Evolutionary conservation across 106 monocot genomes (phyloP), one percentile per base, ranked within the genome.

Genomic region (Dioscorea zingiberensis): DNA sequence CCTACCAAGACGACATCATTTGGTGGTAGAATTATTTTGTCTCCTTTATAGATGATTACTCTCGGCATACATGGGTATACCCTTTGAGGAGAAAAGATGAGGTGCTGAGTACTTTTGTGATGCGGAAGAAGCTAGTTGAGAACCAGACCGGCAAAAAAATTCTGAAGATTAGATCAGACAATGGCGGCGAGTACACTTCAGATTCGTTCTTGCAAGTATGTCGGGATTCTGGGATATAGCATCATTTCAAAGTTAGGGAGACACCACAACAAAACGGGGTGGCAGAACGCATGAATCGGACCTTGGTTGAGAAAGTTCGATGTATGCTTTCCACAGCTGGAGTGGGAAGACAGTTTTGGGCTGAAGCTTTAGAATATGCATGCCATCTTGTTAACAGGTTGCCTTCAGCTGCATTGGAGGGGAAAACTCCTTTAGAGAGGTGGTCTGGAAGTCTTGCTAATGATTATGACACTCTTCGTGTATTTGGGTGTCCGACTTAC

Each of bases 191-290:
- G 65, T 66, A 24, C 14, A 25, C 22, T 2, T 66, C 26, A 27
- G 28, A 47, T 51, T 13, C 48, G 11, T 66, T 66, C 7, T 48
- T 48, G 18, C 4, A 27, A 29, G 22, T 66, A 23, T 51, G 65
- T 51, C 22, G 49, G 25, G 51, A 66, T 48, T 25, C 48, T 10
- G 48, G 53, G 2, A 66, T 66, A 1, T 48, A 27, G 6, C 48
- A 26, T 27, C 65, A 66, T 18, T 22, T 49, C 27, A 54, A 15
- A 5, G n/a, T 29, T 3, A 28, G 5, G 12, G 29, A 19, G n/a
- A 66, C 66, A 26, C 51, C 27, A 2, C 66, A 66, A 66, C 51
- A 66, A n/a, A 66, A 27, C n/a, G 53, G 29, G 17, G 28, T 54
- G 15, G 27, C 28, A 19, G 48, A 70, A 47, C 17, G 19, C 0